Evolutionary conservation across 169 alveolate species (phyloP), one percentile per base, ranked within the genome.

Genomic region (Toxoplasma gondii): DNA sequence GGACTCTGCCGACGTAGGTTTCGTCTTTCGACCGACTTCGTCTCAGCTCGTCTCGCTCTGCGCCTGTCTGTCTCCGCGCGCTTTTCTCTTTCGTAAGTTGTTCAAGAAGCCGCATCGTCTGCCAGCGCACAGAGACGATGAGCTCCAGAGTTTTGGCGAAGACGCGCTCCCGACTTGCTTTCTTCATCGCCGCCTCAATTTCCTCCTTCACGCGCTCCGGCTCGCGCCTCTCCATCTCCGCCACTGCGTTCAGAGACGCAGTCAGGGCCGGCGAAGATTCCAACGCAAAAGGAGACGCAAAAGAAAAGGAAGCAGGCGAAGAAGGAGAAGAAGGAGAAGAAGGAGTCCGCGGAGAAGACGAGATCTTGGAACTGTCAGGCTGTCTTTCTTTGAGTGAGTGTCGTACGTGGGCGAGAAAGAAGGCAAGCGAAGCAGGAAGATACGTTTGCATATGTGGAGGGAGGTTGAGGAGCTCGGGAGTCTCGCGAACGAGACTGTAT

Each of bases 61-160:
- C 16, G 82, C n/a, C 74, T 16, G n/a, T 4, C 74, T 22, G 31
- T 27, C 74, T 64, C 74, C 5, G n/a, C 29, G 74, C 1, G n/a
- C 34, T 4, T 27, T 64, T 64, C 29, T 4, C 74, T 4, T 16
- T 64, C 74, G 74, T 31, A 19, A 27, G 34, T 64, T 27, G n/a
- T n/a, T 78, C 45, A 12, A 78, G 22, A 10, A 78, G 45, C 7
- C 44, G 12, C 86, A 17, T 7, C n/a, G 86, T 78, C 45, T 78
- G 49, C 39, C 86, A 19, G n/a, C 86, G 86, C 39, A 78, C 86
- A 2, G 45, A 17, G 29, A 31, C 49, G n/a, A 78, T 45, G 44
- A 78, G 86, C 86, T 78, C 86, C 22, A 78, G 86, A 1, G n/a
- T 78, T n/a, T 78, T 78, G 27, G 86, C 39, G 86, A 78, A 78